Conservation (phyloP, 1,284 basidiomycete genomes). For the Cryptococcus jaspeensis region DNA sequence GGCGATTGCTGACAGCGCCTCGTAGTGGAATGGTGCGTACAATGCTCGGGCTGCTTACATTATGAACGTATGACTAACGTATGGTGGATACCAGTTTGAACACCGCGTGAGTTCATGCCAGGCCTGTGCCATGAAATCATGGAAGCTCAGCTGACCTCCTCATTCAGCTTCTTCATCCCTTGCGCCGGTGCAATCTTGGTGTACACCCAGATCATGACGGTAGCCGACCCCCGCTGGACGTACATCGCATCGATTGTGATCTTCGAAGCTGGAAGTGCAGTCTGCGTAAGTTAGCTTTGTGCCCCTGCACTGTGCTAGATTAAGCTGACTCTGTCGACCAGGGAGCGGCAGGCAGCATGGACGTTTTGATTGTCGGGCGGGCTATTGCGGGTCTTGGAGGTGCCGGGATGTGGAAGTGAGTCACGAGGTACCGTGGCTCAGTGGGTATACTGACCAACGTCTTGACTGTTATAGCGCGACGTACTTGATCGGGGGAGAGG, state of each 20-base stretch:
- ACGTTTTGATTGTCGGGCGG: slow-evolving; percentile 28
- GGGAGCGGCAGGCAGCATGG: slow-evolving; percentile 30
- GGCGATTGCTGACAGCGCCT: background rate
- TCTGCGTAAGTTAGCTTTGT: slow-evolving; percentile 19
- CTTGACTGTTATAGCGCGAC: slow-evolving; percentile 22
- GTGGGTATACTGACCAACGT: background rate
- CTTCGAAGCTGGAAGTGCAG: slow-evolving; percentile 25
- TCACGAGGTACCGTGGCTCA: background rate
- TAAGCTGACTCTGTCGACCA: background rate
- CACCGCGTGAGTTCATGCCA: slow-evolving; percentile 13
- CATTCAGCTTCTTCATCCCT: slow-evolving; percentile 28
- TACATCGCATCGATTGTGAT: slow-evolving; percentile 23
- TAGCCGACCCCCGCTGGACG: slow-evolving; percentile 21
- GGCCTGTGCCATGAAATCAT: background rate
- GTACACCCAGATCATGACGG: slow-evolving; percentile 32
- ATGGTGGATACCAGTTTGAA: slow-evolving; percentile 19
- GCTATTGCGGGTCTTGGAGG: slow-evolving; percentile 30
- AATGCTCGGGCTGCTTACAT: no score
- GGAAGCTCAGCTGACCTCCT: background rate
- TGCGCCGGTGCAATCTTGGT: slow-evolving; percentile 25
- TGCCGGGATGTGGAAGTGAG: slow-evolving; percentile 33
- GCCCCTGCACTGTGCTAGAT: background rate
- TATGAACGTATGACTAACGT: background rate
- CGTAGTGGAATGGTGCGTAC: slow-evolving; percentile 16
- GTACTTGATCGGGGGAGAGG: slow-evolving; percentile 24